Evolutionary conservation across 495 filamentous ascomycete genomes (phyloP), one percentile per base, ranked within the genome.

Genomic region (Opeltia flavorubescens): DNA sequence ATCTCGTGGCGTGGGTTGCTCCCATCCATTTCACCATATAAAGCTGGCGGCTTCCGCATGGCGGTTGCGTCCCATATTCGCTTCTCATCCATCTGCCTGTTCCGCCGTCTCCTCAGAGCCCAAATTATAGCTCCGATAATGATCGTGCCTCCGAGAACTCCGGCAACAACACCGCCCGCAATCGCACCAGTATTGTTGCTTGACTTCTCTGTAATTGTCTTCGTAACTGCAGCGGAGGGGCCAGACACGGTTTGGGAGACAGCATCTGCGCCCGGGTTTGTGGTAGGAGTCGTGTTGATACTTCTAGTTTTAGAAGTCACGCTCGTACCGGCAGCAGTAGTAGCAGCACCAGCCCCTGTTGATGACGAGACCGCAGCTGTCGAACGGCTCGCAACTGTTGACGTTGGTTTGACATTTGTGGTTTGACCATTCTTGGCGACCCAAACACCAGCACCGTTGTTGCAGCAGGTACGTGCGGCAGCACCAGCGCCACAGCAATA

Each of bases 401-500:
- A 29, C 9, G 31, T 17, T 6, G 44, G 44, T 12, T 47, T 38
- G 26, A 13, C 30, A 17, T 23, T 17, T n/a, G 33, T 38, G 13
- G 44, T 38, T 34, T 47, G 27, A n/a, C 44, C 44, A 26, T 34
- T 23, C 17, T 35, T 34, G 42, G 1, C 42, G 33, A 47, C 9
- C 6, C 17, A 47, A 23, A 47, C 29, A 12, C 44, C 44, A 4
- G 17, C 5, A 18, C 30, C 30, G 13, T 24, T 20, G 28, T 39
- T 24, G 44, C 44, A 47, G 33, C 44, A 47, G 5, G 13, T 15
- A 31, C 18, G 24, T 13, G 30, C 44, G 4, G 4, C 8, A 13
- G 44, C 23, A 9, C 44, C 44, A n/a, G 15, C 18, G 44, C 44
- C 31, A 23, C 44, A 47, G 30, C 44, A 47, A 24, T 47, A 47